phyloP scores from a whole-genome alignment of 257 asterid genomes.

The Solanum dulcamara region DNA sequence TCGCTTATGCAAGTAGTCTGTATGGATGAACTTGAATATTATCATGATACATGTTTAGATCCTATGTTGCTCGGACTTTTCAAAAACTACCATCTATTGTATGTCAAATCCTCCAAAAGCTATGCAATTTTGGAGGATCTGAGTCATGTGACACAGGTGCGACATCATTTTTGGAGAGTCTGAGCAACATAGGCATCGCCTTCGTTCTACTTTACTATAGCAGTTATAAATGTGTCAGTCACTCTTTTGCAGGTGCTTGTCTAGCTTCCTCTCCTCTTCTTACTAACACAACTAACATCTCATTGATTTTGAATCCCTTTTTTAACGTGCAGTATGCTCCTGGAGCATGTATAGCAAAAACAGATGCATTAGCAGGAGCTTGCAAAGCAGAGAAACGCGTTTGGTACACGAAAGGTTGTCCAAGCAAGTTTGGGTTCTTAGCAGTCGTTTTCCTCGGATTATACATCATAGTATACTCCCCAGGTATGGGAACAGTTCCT shows the following conservation, averaged over 20 bases:
- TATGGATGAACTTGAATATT: neutral
- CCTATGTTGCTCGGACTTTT: neutral
- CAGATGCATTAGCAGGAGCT: neutral
- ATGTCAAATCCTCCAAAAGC: neutral
- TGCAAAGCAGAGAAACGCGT: neutral
- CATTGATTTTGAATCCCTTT: neutral
- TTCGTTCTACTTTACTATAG: neutral
- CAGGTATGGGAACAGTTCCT: conserved; percentile 14
- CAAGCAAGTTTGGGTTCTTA: conserved; percentile 1
- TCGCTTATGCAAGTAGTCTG: neutral
- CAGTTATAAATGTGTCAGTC: neutral
- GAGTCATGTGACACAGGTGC: neutral
- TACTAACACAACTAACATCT: neutral
- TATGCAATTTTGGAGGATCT: neutral
- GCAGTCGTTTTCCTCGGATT: conserved; percentile 4
- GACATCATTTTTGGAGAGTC: neutral
- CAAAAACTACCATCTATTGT: neutral
- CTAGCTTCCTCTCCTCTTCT: neutral
- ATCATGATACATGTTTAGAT: neutral
- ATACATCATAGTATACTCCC: conserved; percentile 11
- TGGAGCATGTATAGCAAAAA: conserved; percentile 6
- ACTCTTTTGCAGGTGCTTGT: neutral
- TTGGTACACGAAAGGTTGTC: conserved; percentile 14
- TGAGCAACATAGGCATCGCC: neutral
- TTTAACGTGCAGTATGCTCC: neutral